Base-by-base conservation (phyloP, 2,329 filamentous ascomycete genomes). In the Elsinoe fawcettii region DNA sequence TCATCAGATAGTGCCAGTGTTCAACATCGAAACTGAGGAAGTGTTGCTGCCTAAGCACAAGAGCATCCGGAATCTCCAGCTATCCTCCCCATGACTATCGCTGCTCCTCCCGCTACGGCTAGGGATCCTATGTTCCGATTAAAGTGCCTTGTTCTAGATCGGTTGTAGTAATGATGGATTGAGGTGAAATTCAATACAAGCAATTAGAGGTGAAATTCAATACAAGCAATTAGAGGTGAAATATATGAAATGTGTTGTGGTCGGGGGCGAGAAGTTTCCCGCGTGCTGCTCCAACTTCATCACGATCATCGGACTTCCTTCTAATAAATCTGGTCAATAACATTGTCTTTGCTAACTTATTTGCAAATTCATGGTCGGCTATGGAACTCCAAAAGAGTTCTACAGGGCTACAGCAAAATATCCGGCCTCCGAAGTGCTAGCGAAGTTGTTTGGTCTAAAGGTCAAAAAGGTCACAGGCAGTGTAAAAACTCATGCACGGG, bases 321-420 rank as follows among this genome's bases (percentile, higher is more conserved):
- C 27, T 9, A 9, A 9, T 5, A 30, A 30, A 30, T 5, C 5
- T 30, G 27, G 9, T 30, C 27, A 30, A 5, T 5, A 30, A 30
- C 27, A 30, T 30, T 30, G 27, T 30, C 27, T 30, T n/a, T 9
- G 27, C 27, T 9, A 9, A 30, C 5, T 30, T 9, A 5, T 37
- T 12, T n/a, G 34, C 34, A 37, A 3, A 37, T 37, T 12, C 34
- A 46, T 46, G 41, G 41, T 22, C 41, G 18, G 18, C 5, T n/a
- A 46, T 23, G 41, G 41, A 23, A 25, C 20, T 25, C 20, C 41
- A 3, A 12, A 46, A 25, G 18, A 44, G 20, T 46, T 55, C 27
- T 57, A 47, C 23, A 32, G 37, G 14, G 27, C 58, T 20, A 23
- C 39, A 20, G 22, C 47, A 11, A 57, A 58, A 30, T 58, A 58